Evolutionary conservation across 305 asterid genomes (phyloP).

Genomic region (Rubia occidens): DNA sequence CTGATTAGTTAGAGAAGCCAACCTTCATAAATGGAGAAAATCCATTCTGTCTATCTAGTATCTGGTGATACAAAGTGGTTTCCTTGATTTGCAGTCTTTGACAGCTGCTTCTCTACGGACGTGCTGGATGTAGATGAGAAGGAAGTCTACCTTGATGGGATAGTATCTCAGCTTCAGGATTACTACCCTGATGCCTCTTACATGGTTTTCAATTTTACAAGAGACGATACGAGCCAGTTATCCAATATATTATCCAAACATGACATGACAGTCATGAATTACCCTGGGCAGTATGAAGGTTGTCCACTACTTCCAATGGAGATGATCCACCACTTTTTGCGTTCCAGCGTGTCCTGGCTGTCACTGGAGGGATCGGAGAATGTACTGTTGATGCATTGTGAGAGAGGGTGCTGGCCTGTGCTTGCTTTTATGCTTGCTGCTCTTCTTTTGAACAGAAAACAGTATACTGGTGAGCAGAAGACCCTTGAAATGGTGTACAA

Average conservation of each 20-base stretch:
- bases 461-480: slow-evolving; percentile 81
- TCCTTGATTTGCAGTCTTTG: slow-evolving; percentile 52
- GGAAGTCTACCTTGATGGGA: slow-evolving; percentile 53
- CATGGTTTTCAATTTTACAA: slow-evolving; percentile 92
- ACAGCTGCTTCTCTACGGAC: slow-evolving; percentile 91
- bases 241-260: slow-evolving; percentile 72
- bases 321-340: slow-evolving; percentile 87
- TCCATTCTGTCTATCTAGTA: background rate
- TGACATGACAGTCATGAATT: slow-evolving; percentile 95
- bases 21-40: background rate
- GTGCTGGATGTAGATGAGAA: slow-evolving; percentile 68
- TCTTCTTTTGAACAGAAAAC: slow-evolving; percentile 80
- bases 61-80: background rate
- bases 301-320: slow-evolving; percentile 61
- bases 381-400: slow-evolving; percentile 67
- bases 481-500: slow-evolving; percentile 95
- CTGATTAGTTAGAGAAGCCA: too few relatives aligned
- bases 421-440: slow-evolving; percentile 98
- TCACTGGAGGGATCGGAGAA: slow-evolving; percentile 80
- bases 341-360: slow-evolving; percentile 93
- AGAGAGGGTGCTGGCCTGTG: slow-evolving; percentile 97
- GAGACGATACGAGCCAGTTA: slow-evolving; percentile 54
- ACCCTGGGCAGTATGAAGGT: slow-evolving; percentile 85
- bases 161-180: slow-evolving; percentile 92
- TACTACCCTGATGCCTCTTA: slow-evolving; percentile 90